Evolutionary conservation across 768 basidiomycete species (phyloP).

Genomic region (Collybia sp.): DNA sequence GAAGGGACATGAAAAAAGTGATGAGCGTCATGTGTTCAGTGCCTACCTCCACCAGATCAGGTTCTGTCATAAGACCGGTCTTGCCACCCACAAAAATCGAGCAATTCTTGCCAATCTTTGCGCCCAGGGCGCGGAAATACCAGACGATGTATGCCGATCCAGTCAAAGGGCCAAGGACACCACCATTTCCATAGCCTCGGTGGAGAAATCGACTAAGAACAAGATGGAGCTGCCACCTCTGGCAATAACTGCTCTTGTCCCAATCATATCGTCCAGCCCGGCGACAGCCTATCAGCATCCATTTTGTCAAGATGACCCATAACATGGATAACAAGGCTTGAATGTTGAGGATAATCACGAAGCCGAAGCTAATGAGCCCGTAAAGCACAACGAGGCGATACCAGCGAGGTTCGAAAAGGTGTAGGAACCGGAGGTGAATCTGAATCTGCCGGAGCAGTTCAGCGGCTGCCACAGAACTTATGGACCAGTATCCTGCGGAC

Average conservation of each 20-base stretch:
- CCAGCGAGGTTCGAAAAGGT: conserved; percentile 31
- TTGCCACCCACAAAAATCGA: conserved; percentile 35
- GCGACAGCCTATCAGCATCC: conserved; percentile 37
- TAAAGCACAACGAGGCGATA: conserved; percentile 35
- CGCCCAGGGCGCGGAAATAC: conserved; percentile 39
- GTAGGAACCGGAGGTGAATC: conserved; percentile 21
- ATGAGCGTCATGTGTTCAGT: neutral
- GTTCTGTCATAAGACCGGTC: conserved; percentile 40
- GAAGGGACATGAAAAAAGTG: conserved; percentile 1
- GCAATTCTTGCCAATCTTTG: conserved; percentile 38
- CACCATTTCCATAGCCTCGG: conserved; percentile 36
- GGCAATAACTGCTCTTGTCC: conserved; percentile 45
- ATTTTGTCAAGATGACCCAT: conserved; percentile 39
- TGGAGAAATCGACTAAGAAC: conserved; percentile 30
- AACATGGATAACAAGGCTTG: conserved; percentile 31
- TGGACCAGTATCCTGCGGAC: conserved; percentile 38
- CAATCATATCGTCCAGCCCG: conserved; percentile 34
- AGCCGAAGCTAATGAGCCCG: conserved; percentile 31
- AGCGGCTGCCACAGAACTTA: conserved; percentile 31
- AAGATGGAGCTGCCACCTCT: conserved; percentile 45
- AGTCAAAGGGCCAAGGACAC: conserved; percentile 32
- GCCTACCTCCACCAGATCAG: conserved; percentile 37
- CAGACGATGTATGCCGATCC: conserved; percentile 40
- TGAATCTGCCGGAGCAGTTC: conserved; percentile 30
- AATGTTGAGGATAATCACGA: conserved; percentile 30